Evolutionary conservation across 2,329 filamentous ascomycete species (phyloP).

Genomic region (Cladorrhinum sp.): DNA sequence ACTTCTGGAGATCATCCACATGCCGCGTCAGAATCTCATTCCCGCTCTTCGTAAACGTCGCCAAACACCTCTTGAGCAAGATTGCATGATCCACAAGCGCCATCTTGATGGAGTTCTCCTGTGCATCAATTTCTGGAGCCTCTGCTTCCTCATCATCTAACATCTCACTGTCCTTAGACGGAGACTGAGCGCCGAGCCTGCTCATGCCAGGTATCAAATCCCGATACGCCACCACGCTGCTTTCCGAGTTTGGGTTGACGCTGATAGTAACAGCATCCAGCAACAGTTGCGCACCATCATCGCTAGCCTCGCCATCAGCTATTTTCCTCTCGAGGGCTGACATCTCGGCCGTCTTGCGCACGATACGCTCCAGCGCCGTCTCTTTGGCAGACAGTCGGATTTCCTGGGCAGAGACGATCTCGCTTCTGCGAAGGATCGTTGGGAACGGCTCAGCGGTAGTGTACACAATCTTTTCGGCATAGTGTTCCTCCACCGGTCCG

Average conservation of each 20-base stretch:
- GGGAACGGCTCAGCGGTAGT: constrained; percentile 84
- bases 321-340: constrained; percentile 71
- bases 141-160: constrained; percentile 43
- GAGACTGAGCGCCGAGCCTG: constrained; percentile 41
- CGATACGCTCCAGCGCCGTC: constrained; percentile 86
- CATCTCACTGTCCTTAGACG: constrained; percentile 30
- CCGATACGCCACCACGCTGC: constrained; percentile 75
- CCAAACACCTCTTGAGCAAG: constrained; percentile 78
- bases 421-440: constrained; percentile 83
- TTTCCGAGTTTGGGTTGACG: constrained; percentile 70
- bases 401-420: constrained; percentile 69
- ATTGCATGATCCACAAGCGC: constrained; percentile 86
- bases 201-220: constrained; percentile 61
- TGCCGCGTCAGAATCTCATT: constrained; percentile 56
- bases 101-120: constrained; percentile 78
- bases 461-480: constrained; percentile 79
- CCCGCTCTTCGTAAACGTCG: constrained; percentile 62
- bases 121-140: constrained; percentile 48
- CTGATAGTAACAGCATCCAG: constrained; percentile 75
- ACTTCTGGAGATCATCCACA: constrained; percentile 59
- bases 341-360: constrained; percentile 87
- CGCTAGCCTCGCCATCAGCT: constrained; percentile 60
- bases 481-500: constrained; percentile 69
- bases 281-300: constrained; percentile 64
- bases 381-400: constrained; percentile 71